Evolutionary conservation across 2,329 filamentous ascomycete species (phyloP).

Genomic region (Allantophomopsis cytisporea): DNA sequence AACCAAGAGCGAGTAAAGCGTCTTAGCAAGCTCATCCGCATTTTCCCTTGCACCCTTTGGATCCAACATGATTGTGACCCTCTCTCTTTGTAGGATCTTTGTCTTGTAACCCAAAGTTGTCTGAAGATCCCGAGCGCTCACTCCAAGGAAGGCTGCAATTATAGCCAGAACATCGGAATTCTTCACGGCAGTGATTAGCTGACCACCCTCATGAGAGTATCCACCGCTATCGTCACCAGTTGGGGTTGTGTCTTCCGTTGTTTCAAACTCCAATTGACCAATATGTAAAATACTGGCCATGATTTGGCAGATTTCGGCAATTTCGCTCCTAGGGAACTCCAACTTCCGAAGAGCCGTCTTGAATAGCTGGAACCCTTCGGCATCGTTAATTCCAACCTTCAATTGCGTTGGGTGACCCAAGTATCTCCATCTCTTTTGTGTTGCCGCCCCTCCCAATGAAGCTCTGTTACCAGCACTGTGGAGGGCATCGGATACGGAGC

Average conservation of each 20-base stretch:
- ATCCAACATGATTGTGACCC: slow-evolving; percentile 97
- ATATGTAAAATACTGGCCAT: slow-evolving; percentile 93
- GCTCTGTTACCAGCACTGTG: slow-evolving; percentile 33
- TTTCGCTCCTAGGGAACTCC: slow-evolving; percentile 85
- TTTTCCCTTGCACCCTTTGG: slow-evolving; percentile 80
- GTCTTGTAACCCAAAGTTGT: slow-evolving; percentile 88
- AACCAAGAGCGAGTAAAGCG: slow-evolving; percentile 84
- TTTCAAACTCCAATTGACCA: slow-evolving; percentile 89
- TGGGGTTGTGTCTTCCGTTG: slow-evolving; percentile 63
- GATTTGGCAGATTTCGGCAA: slow-evolving; percentile 93
- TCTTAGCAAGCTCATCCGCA: slow-evolving; percentile 86
- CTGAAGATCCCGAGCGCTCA: slow-evolving; percentile 70
- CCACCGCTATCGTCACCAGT: slow-evolving; percentile 86
- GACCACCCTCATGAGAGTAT: slow-evolving; percentile 88
- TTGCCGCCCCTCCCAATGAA: slow-evolving; percentile 18
- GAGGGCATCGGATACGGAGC: slow-evolving; percentile 36
- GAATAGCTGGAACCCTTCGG: slow-evolving; percentile 92
- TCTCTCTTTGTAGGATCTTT: slow-evolving; percentile 89
- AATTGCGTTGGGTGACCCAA: slow-evolving; percentile 92
- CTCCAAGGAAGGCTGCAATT: slow-evolving; percentile 87
- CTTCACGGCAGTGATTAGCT: slow-evolving; percentile 73
- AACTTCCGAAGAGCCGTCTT: slow-evolving; percentile 90
- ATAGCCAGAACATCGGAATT: slow-evolving; percentile 84
- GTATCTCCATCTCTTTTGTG: slow-evolving; percentile 86
- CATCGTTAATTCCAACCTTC: slow-evolving; percentile 92